phyloP scores from a whole-genome alignment of 345 rosid species.

The Populus alba region DNA sequence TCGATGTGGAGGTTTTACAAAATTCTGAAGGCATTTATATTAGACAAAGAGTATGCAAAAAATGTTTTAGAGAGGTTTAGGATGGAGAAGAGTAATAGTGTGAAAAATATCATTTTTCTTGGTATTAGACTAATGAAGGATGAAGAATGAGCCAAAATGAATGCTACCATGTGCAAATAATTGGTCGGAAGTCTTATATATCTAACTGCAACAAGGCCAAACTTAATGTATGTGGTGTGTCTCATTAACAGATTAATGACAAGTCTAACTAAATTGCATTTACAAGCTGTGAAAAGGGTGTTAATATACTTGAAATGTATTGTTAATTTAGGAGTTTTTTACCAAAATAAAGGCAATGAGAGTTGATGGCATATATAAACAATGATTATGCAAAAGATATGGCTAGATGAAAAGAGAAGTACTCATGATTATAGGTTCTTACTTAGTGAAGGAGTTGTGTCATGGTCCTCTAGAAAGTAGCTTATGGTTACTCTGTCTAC shows the following conservation, averaged over 20 bases:
- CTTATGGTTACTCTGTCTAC: not conserved
- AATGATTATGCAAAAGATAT: no score
- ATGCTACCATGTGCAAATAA: not conserved
- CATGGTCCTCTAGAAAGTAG: not conserved
- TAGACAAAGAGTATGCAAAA: not conserved
- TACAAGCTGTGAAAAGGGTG: no score
- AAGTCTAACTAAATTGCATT: not conserved
- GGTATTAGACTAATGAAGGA: not conserved
- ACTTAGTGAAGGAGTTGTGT: not conserved
- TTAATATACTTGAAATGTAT: not conserved
- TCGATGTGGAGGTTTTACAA: not conserved
- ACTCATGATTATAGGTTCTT: not conserved
- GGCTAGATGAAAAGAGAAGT: no score
- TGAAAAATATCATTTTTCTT: not conserved
- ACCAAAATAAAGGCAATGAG: not conserved
- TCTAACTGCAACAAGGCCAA: not conserved
- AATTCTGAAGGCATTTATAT: not conserved
- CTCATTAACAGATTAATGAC: not conserved
- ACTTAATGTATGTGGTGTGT: not conserved
- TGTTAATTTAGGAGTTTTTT: not conserved
- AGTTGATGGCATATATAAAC: no score
- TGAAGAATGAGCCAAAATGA: not conserved
- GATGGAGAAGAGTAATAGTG: not conserved
- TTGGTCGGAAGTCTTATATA: not conserved
- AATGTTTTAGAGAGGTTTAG: not conserved